Evolutionary conservation across 2,329 filamentous ascomycete species (phyloP).

Genomic region (Mollisiaceae sp.): DNA sequence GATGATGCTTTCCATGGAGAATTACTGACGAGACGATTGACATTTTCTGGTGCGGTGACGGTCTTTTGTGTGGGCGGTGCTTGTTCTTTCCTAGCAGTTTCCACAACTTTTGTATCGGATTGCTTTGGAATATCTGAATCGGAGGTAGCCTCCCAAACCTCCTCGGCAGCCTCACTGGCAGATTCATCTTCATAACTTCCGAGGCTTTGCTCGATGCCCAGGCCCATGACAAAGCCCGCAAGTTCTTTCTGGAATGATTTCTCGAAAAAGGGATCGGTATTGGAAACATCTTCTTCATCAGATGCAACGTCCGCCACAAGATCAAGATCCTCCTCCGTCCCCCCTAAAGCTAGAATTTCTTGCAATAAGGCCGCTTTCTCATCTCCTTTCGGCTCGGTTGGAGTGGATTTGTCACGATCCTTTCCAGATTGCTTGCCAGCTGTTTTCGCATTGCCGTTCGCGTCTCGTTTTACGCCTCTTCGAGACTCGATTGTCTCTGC

Average conservation of each 20-base stretch:
- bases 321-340: conserved; percentile 67
- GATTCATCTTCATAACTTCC: conserved; percentile 44
- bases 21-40: conserved; percentile 43
- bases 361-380: conserved; percentile 54
- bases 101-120: conserved; percentile 4
- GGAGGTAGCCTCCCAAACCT: conserved; percentile 42
- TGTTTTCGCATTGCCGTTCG: conserved; percentile 40
- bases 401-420: conserved; percentile 18
- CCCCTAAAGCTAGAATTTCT: conserved; percentile 69
- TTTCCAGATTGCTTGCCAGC: conserved; percentile 34
- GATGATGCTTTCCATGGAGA: conserved; percentile 18
- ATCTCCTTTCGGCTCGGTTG: conserved; percentile 20
- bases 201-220: conserved; percentile 53
- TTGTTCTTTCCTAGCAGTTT: neutral
- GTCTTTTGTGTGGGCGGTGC: neutral
- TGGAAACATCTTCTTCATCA: conserved; percentile 49
- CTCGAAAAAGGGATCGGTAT: conserved; percentile 44
- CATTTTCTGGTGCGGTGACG: conserved; percentile 30
- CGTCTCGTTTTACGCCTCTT: conserved; percentile 44
- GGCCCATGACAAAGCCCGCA: conserved; percentile 55
- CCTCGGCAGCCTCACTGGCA: conserved; percentile 44
- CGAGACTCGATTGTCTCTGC: conserved; percentile 22
- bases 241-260: conserved; percentile 57
- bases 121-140: conserved; percentile 25
- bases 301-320: conserved; percentile 62